phyloP scores from a whole-genome alignment of 768 basidiomycete species.

The Gloeopeniophorella convolvens region DNA sequence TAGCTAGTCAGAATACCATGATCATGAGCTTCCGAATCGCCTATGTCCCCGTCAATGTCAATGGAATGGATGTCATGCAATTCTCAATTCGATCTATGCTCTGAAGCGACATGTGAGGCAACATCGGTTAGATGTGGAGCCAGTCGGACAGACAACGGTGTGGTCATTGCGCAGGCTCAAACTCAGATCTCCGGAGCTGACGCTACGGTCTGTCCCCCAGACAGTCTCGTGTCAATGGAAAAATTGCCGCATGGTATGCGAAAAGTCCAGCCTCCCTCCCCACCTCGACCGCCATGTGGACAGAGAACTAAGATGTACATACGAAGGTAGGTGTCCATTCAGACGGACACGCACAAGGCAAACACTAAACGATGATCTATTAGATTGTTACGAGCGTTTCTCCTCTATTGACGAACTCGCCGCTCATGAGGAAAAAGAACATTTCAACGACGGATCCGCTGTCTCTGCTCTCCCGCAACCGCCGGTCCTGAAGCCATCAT shows the following conservation, averaged over 20 bases:
- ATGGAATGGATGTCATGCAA: slow-evolving; percentile 15
- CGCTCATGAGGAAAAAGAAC: slow-evolving; percentile 11
- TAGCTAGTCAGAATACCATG: slow-evolving; percentile 15
- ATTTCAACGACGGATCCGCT: slow-evolving; percentile 8
- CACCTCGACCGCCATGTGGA: slow-evolving; percentile 16
- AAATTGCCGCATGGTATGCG: slow-evolving; percentile 18
- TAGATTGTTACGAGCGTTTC: slow-evolving; percentile 17
- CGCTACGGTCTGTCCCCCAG: slow-evolving; percentile 9
- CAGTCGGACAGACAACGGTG: slow-evolving; percentile 13
- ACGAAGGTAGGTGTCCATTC: slow-evolving; percentile 13
- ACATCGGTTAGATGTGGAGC: slow-evolving; percentile 13
- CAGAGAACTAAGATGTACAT: slow-evolving; percentile 7
- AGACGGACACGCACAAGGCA: not conserved
- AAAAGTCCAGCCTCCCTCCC: slow-evolving; percentile 6
- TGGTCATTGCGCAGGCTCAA: not conserved
- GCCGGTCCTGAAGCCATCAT: slow-evolving; percentile 1
- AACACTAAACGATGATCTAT: not conserved
- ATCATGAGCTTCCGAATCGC: slow-evolving; percentile 11
- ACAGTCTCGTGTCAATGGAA: slow-evolving; percentile 19
- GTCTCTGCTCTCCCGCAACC: slow-evolving; percentile 7
- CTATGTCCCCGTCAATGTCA: slow-evolving; percentile 14
- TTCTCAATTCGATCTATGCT: slow-evolving; percentile 18
- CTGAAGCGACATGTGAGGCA: slow-evolving; percentile 18
- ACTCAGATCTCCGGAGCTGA: not conserved
- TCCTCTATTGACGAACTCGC: slow-evolving; percentile 9